phyloP scores from a whole-genome alignment of 768 basidiomycete species.

The Amanita pseudoporphyria region DNA sequence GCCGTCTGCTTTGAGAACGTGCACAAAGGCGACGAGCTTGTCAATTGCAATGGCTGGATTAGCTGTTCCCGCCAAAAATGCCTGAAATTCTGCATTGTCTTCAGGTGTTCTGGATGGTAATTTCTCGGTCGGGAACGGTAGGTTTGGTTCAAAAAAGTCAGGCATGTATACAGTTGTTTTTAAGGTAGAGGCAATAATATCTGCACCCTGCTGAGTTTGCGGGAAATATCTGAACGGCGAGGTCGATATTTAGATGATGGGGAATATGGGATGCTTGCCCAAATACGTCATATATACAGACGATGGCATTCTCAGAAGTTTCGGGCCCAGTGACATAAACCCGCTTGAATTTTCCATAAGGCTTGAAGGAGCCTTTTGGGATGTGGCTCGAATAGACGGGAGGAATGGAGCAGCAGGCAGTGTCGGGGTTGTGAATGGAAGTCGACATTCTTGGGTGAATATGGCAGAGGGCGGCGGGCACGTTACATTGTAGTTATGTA shows the following conservation, averaged over 20 bases:
- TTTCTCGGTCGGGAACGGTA: conserved; percentile 36
- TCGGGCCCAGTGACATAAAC: conserved; percentile 44
- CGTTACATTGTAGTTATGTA: too few species aligned
- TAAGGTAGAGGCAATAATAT: conserved; percentile 45
- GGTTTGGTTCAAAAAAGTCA: conserved; percentile 50
- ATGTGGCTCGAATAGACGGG: conserved; percentile 43
- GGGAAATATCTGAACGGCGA: conserved; percentile 40
- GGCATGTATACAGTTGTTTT: conserved; percentile 55
- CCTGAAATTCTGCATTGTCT: conserved; percentile 41
- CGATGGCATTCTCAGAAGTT: conserved; percentile 37
- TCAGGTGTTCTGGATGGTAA: conserved; percentile 47
- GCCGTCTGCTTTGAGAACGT: conserved; percentile 31
- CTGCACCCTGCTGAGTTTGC: conserved; percentile 57
- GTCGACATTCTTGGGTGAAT: conserved; percentile 26
- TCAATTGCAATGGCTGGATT: conserved; percentile 27
- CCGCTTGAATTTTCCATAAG: conserved; percentile 38
- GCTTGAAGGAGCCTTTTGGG: conserved; percentile 39
- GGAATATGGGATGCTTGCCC: conserved; percentile 26
- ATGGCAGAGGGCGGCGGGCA: too few species aligned
- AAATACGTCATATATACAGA: conserved; percentile 58
- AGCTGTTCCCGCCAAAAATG: conserved; percentile 50
- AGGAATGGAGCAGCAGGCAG: conserved; percentile 46
- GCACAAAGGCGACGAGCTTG: conserved; percentile 33
- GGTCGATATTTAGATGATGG: not conserved
- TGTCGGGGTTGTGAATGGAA: conserved; percentile 28